Evolutionary conservation across 2,329 filamentous ascomycete species (phyloP).

Genomic region (Botryotinia narcissicola): DNA sequence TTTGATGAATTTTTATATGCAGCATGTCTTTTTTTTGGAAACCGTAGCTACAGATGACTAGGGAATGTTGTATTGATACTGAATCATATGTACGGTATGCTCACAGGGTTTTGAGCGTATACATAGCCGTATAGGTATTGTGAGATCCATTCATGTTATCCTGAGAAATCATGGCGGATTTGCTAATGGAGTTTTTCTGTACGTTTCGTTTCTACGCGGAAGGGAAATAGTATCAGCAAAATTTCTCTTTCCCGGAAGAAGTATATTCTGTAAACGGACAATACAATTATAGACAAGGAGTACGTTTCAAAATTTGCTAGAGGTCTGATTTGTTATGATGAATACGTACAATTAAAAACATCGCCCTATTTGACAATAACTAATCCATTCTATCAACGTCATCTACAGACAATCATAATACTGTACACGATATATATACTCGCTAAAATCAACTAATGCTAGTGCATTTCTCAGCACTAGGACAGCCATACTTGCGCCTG

Average conservation of each 20-base stretch:
- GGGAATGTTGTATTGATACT: background rate
- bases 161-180: no score
- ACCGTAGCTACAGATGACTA: accelerated
- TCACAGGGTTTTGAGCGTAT: background rate
- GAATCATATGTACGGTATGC: background rate
- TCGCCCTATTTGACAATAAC: background rate
- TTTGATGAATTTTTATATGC: background rate
- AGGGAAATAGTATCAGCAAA: no score
- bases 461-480: background rate
- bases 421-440: background rate
- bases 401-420: background rate
- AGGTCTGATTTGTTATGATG: background rate
- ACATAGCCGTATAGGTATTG: background rate
- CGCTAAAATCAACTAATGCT: background rate
- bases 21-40: background rate
- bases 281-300: no score
- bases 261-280: accelerated
- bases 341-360: background rate
- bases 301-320: no score
- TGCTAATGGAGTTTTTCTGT: no score
- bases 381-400: accelerated
- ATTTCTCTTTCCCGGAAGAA: no score
- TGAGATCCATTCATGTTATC: background rate
- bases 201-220: no score
- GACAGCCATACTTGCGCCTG: background rate